These are phyloP conservation scores for Vaccinium macrocarpon DNA, from an alignment of 148 eudicot species.

Conservation along the genomic window DNA sequence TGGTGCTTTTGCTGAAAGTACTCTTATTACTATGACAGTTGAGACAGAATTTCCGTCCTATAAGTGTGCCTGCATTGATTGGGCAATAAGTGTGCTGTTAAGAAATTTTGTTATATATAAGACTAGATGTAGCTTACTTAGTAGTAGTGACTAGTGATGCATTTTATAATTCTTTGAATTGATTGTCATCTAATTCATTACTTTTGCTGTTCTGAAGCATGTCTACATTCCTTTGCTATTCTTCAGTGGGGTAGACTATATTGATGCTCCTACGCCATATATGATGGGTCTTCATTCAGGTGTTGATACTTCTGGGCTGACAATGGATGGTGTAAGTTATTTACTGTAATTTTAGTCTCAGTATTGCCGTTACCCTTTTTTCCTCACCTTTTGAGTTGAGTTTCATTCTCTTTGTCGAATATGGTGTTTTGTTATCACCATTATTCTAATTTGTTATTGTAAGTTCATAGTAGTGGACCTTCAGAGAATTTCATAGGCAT, in stretches of 20 bases:
- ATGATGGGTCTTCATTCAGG: constrained; percentile 99
- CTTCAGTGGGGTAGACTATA: constrained; percentile 99
- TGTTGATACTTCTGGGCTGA: constrained; percentile 85
- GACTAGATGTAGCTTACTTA: not conserved
- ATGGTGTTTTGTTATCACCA: not conserved
- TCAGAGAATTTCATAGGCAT: not conserved
- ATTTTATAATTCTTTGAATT: constrained; percentile 15
- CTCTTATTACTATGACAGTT: not conserved
- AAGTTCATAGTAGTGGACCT: constrained; percentile 12
- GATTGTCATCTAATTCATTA: constrained; percentile 42
- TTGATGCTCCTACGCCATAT: constrained; percentile 99
- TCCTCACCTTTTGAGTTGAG: not conserved
- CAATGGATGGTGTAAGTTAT: constrained; percentile 95
- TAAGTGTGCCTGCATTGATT: not conserved
- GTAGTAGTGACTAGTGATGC: constrained; percentile 5
- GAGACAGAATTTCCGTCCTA: not conserved
- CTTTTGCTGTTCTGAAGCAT: constrained; percentile 75
- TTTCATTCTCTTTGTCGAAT: not conserved
- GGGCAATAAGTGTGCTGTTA: not conserved
- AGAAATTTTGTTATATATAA: constrained; percentile 7
- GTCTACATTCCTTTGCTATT: constrained; percentile 99
- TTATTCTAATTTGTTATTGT: not conserved
- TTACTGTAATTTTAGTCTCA: not conserved
- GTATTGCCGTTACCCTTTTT: not conserved
- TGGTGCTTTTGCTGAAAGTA: constrained; percentile 3